Evolutionary conservation across 108 stramenopile genomes (phyloP), one percentile per base, ranked within the genome.

Genomic region (Cylindrotheca closterium): DNA sequence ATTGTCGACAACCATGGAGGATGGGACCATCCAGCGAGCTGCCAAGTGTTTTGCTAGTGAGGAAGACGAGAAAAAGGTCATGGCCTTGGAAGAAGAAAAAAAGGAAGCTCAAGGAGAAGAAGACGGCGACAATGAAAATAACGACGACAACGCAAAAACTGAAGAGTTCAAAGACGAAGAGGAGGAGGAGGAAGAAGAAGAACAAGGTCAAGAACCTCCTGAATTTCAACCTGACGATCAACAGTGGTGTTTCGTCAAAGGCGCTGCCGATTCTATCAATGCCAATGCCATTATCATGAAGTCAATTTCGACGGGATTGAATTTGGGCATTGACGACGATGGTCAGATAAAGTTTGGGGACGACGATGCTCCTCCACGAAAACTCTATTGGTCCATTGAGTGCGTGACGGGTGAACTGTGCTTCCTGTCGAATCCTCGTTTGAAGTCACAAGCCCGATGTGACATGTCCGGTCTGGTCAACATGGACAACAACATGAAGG

Each of bases 231-330:
- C 37, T 42, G 15, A 7, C 37, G 15, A 42, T 42, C 37, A 42
- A 42, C 7, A 42, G 15, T 42, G 37, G 37, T 42, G 37, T 42
- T 42, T 42, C 15, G 15, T 42, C 37, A 42, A 42, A 15, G 37
- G 37, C 15, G 67, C 32, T 69, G 55, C 52, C n/a, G 78, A 79
- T 42, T 19, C 56, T 19, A 54, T 54, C 28, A 55, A 61, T 45
- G 78, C 71, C 18, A 33, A 63, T 29, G 46, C 73, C 18, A 59
- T 60, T 0, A 70, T 79, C 23, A 55, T 55, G 12, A 47, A 60
- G 1, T 79, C 71, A 72, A 70, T 74, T 55, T 68, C 73, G 30
- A 58, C 47, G 56, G 67, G 68, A 27, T 58, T 51, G 19, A 62
- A 45, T 30, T 49, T 79, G 18, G 32, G 51, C 23, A 67, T 53